Evolutionary conservation across 139 green algal genomes (phyloP), one percentile per base, ranked within the genome.

Genomic region (Microglena sp.): DNA sequence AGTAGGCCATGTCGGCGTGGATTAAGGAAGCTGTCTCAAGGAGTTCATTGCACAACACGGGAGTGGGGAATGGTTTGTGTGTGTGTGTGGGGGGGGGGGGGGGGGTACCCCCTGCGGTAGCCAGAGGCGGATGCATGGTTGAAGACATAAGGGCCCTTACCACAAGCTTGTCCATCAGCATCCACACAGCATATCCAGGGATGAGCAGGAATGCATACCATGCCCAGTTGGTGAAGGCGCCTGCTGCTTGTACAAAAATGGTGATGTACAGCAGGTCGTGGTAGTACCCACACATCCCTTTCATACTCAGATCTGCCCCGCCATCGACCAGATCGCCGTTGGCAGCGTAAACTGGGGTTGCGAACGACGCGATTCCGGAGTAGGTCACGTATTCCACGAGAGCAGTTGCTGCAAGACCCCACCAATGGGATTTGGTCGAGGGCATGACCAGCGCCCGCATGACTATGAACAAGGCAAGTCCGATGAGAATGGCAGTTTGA

Each of bases 181-280:
- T 66, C 57, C 69, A 77, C 3, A 64, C 5, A 3, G 27, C 62
- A 27, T 76, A 83, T 22, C 22, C 43, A 4, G 77, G 77, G 27
- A 90, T 75, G 43, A 72, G 11, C 22, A 84, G 33, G 31, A 81
- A 79, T 1, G 70, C 30, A 56, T 72, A 86, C 67, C 85, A 89
- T 22, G 77, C 78, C 53, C 77, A 80, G 18, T 40, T 70, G 4
- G 67, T 78, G 29, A 82, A 61, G 35, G 55, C 21, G 22, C 33
- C 11, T 6, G 34, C 22, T 3, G 84, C 34, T 53, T 89, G 86
- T 26, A 87, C 70, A 31, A 90, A 81, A 6, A 68, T 35, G 5
- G 71, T 68, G n/a, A 92, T 70, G 60, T 91, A 93, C 8, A 90
- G 69, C 2, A 85, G 22, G 55, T 93, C 86, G 28, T 88, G 78